phyloP scores from a whole-genome alignment of 306 rosid genomes.

The Dryas octopetala region DNA sequence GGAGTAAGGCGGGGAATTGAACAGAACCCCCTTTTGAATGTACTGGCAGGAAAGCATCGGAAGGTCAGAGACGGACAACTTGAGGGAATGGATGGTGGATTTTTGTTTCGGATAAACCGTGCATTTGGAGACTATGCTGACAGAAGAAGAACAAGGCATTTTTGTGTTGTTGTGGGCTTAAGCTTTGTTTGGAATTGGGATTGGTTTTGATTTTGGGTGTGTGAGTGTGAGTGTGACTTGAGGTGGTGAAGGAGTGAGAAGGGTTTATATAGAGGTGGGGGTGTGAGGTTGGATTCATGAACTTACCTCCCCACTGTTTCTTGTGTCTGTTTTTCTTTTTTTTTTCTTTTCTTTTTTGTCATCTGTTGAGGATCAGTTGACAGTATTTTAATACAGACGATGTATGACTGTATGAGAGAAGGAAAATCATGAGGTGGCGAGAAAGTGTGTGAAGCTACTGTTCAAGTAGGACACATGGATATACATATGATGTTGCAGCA shows the following conservation, averaged over 20 bases:
- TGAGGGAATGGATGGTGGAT: slow-evolving; percentile 51
- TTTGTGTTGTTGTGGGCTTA: neutral
- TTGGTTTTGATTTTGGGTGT: neutral
- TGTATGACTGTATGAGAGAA: neutral
- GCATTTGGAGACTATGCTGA: slow-evolving; percentile 56
- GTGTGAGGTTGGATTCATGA: slow-evolving; percentile 35
- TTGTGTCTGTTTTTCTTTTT: neutral
- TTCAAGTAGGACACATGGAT: neutral
- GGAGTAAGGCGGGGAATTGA: slow-evolving; percentile 55
- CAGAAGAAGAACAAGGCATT: slow-evolving; percentile 80
- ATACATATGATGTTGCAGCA: neutral
- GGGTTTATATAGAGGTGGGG: slow-evolving; percentile 27
- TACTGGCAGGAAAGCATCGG: slow-evolving; percentile 93
- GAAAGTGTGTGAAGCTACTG: neutral
- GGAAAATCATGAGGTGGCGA: neutral
- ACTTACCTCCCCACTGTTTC: slow-evolving; percentile 13
- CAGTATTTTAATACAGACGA: neutral
- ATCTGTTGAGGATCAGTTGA: neutral
- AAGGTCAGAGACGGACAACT: slow-evolving; percentile 77
- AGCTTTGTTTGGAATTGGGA: no score
- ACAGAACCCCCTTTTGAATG: slow-evolving; percentile 76
- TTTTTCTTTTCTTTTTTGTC: neutral
- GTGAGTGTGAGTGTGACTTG: neutral
- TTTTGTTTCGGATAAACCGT: slow-evolving; percentile 47
- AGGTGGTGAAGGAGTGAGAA: neutral